Conservation (phyloP, 176 grass and related monocot genomes). For the Cocos nucifera region DNA sequence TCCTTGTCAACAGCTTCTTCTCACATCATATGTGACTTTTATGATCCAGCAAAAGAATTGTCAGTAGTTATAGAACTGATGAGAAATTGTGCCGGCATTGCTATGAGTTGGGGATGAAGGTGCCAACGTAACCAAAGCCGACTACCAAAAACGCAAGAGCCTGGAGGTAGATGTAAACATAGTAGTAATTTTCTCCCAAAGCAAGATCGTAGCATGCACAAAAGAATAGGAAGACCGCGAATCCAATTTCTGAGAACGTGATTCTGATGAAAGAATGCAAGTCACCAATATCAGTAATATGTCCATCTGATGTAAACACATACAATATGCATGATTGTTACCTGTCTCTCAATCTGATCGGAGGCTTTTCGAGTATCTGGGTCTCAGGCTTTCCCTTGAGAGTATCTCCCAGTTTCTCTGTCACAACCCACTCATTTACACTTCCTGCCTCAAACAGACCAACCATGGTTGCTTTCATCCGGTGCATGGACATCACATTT, state of each 20-base stretch:
- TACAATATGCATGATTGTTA: constrained; percentile 10
- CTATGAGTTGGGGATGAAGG: constrained; percentile 34
- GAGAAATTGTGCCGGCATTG: neutral
- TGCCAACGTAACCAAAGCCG: constrained; percentile 68
- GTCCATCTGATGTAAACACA: no score
- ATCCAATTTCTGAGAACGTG: constrained; percentile 47
- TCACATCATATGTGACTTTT: no score
- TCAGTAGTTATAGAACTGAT: neutral
- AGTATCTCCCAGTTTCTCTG: constrained; percentile 67
- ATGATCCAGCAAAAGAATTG: no score
- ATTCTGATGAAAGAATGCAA: constrained; percentile 30
- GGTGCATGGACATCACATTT: constrained; percentile 98
- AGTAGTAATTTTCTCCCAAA: constrained; percentile 50
- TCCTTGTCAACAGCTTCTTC: no score
- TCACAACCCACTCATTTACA: constrained; percentile 93
- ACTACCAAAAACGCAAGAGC: constrained; percentile 79
- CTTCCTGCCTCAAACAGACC: constrained; percentile 69
- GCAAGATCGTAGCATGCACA: constrained; percentile 67
- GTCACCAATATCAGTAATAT: no score
- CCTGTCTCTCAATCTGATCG: constrained; percentile 53
- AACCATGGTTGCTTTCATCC: constrained; percentile 68
- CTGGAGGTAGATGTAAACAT: constrained; percentile 76
- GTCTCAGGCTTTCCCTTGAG: constrained; percentile 22
- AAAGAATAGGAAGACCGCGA: constrained; percentile 51
- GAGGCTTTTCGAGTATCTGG: constrained; percentile 56